Base-by-base conservation (phyloP, 176 grass and related monocot genomes). In the Zea luxurians region DNA sequence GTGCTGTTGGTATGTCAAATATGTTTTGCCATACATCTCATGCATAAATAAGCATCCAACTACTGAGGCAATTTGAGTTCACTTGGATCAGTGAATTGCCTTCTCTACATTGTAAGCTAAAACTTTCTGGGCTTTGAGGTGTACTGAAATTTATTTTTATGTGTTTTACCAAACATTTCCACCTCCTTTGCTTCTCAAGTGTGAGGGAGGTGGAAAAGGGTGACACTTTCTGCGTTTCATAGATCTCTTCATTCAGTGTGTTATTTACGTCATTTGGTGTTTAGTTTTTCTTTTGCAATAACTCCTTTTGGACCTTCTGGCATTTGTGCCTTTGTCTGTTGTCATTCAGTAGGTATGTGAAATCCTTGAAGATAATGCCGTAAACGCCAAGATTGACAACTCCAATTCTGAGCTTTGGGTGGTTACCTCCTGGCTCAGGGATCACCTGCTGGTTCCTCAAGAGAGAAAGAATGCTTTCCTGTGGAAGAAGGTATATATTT, bases 401-500 rank as follows among this genome's bases (percentile, higher is more conserved):
- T 55, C 80, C 40, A 69, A 82, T 52, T 78, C 82, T 18, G 82
- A 96, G 38, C 79, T 79, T 82, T 96, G 89, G 89, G 71, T 96
- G 72, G 93, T 92, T 69, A 84, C 87, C 21, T 96, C 93, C 78
- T 96, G 93, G 93, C 74, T 96, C 73, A 89, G 85, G 41, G 93
- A 96, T 90, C 87, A 98, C 86, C 78, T 98, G 43, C 66, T 98
- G 45, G 70, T 78, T 82, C 88, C 87, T 64, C 87, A 61, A 78
- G 91, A 97, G 86, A 90, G 91, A 86, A 93, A 79, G 78, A 84
- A 92, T 66, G 9, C 42, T 73, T 75, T 80, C 37, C 68, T 97
- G 73, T 97, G 94, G 94, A 97, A 92, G 44, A 94, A 97, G 91
- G 94, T 97, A 85, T 7, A 70, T 70, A 16, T 79, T 38, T 80